A percentile compares a stretch with the other conserved stretches of the same genome.
Evolutionary conservation across 1,139 yeast genomes (phyloP).

Genomic region (Nakaseomyces bracarensis): DNA sequence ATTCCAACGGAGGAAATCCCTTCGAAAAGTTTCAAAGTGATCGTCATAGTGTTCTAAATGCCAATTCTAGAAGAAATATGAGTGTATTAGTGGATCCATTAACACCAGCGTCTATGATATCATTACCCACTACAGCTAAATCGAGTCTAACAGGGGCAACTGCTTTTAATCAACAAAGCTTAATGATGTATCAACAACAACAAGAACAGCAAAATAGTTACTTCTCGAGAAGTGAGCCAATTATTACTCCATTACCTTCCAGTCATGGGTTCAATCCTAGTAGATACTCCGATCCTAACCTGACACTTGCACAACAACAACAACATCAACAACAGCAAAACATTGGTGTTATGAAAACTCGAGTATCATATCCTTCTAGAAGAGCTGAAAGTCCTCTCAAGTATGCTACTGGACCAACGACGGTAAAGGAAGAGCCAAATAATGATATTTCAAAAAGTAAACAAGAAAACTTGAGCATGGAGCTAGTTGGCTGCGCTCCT

Average conservation of each 20-base stretch:
- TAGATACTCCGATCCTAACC: neutral
- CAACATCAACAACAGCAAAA: neutral
- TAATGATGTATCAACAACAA: slow-evolving; percentile 1
- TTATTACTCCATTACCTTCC: neutral
- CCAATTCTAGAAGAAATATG: slow-evolving; percentile 28
- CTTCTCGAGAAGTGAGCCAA: slow-evolving; percentile 4
- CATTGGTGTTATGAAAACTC: neutral
- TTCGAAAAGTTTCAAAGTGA: slow-evolving; percentile 5
- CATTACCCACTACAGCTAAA: slow-evolving; percentile 8
- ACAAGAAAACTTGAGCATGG: neutral
- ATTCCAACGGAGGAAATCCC: neutral
- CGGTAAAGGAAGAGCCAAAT: neutral
- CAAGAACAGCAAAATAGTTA: neutral
- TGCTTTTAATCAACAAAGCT: neutral
- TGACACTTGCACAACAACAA: neutral
- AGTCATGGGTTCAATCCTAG: neutral
- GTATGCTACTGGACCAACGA: neutral
- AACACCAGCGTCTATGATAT: slow-evolving; percentile 23
- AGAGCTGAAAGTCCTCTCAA: slow-evolving; percentile 3
- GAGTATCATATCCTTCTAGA: neutral
- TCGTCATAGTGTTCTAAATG: slow-evolving; percentile 1
- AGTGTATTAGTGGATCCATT: slow-evolving; percentile 33
- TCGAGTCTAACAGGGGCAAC: slow-evolving; percentile 3
- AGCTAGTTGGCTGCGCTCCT: neutral
- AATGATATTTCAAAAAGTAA: neutral